These are phyloP conservation scores for Adiantum capillusveneris DNA, from an alignment of 75 land plant species.

Conservation along the genomic window DNA sequence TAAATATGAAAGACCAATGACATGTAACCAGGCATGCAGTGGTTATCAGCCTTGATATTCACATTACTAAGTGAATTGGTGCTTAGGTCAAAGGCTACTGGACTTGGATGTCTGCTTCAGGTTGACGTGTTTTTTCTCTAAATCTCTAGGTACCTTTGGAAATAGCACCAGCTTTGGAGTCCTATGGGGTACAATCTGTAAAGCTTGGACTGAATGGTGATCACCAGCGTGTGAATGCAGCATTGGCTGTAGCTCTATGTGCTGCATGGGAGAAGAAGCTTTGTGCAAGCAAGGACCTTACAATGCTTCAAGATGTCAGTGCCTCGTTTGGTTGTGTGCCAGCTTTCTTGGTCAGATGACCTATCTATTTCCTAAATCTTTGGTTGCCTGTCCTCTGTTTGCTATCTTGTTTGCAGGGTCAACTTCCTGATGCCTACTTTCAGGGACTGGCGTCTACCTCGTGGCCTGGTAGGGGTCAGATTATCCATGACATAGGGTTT, in stretches of 20 bases:
- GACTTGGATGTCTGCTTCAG: too few relatives aligned
- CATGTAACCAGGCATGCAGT: too few relatives aligned
- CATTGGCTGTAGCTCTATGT: conserved; percentile 69
- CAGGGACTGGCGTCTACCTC: conserved; percentile 60
- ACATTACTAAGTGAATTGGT: too few relatives aligned
- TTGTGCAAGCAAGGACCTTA: conserved; percentile 16
- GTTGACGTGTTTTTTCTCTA: too few relatives aligned
- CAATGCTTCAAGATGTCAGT: conserved; percentile 5
- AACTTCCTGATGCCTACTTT: conserved; percentile 62
- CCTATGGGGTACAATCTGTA: conserved; percentile 28
- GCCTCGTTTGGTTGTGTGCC: neutral
- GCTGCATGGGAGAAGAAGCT: conserved; percentile 53
- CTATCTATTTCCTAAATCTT: neutral
- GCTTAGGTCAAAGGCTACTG: too few relatives aligned
- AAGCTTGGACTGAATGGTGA: conserved; percentile 81
- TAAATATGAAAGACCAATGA: too few relatives aligned
- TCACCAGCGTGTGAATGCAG: conserved; percentile 80
- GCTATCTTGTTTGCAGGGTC: conserved; percentile 1
- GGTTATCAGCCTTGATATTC: too few relatives aligned
- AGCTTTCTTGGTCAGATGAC: neutral
- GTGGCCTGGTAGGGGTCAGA: conserved; percentile 83
- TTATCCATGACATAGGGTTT: conserved; percentile 39
- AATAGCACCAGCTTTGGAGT: conserved; percentile 53
- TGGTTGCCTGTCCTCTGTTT: conserved; percentile 1
- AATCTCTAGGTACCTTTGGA: conserved; percentile 47